phyloP scores from a whole-genome alignment of 805 yeast genomes.

The Cyberlindnera galapagoensis region DNA sequence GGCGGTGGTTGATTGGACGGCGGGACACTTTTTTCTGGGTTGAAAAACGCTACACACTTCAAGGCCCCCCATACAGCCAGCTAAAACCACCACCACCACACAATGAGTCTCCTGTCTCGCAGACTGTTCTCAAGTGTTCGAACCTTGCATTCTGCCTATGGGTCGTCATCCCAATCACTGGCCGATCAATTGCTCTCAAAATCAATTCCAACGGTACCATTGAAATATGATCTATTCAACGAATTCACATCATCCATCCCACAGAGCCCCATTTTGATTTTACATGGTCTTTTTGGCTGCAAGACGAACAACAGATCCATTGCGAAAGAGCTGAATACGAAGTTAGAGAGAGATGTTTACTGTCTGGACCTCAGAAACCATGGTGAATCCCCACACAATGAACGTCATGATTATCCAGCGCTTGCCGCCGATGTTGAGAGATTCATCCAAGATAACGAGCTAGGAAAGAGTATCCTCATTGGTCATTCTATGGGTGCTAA shows the following conservation, averaged over 20 bases:
- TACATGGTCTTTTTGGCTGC: conserved; percentile 90
- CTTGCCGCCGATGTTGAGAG: conserved; percentile 81
- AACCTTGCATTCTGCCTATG: too few species aligned
- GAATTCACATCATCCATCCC: conserved; percentile 23
- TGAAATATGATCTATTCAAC: conserved; percentile 46
- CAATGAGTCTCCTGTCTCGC: conserved; percentile 1
- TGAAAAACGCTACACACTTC: too few species aligned
- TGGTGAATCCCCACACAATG: conserved; percentile 82
- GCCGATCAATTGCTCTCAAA: conserved; percentile 24
- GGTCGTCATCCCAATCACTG: conserved; percentile 12
- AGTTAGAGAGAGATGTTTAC: conserved; percentile 50
- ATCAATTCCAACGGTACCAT: conserved; percentile 44
- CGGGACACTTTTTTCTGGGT: too few species aligned
- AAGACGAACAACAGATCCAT: conserved; percentile 75
- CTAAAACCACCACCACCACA: too few species aligned
- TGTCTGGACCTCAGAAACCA: conserved; percentile 83
- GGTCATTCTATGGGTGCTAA: conserved; percentile 96
- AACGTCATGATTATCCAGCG: conserved; percentile 68
- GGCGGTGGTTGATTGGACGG: too few species aligned
- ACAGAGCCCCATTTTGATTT: conserved; percentile 58
- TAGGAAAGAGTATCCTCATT: conserved; percentile 49
- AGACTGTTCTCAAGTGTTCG: not conserved
- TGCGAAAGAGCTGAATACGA: conserved; percentile 48
- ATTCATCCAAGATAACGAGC: conserved; percentile 41
- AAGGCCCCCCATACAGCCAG: too few species aligned